Base-by-base conservation (phyloP, 2,329 filamentous ascomycete genomes). In the Pseudocercospora cruenta region DNA sequence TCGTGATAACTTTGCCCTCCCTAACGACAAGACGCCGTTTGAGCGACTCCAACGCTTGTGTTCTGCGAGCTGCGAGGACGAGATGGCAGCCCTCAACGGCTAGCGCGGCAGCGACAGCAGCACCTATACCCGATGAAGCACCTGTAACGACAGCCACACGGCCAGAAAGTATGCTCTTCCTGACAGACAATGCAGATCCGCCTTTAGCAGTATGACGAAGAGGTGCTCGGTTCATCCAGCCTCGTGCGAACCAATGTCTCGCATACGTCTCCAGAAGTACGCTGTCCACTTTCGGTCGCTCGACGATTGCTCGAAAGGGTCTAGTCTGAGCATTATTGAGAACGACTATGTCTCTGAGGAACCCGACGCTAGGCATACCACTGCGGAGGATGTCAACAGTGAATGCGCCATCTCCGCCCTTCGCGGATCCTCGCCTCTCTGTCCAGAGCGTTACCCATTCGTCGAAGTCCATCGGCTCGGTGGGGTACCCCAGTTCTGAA, bases 311-410 rank as follows among this genome's bases (percentile, higher is more conserved):
- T 75, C 79, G 86, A 59, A 87, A 83, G 0, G 89, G 86, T 49
- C 85, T 83, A 0, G 91, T 94, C 60, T 85, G 84, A 10, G 86
- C 84, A 72, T 93, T 91, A 75, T 91, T 88, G 47, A 94, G 86
- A 1, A 93, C 88, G 0, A 90, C 91, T 39, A 92, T 90, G 54
- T 87, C 87, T 66, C 86, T 84, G 59, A 94, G 78, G 72, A 91
- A 91, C 14, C 91, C 90, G 1, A 90, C 86, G 7, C 85, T 90
- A 0, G 91, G 91, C 91, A 94, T 93, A 67, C 91, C 91, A 69
- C 90, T 90, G 58, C 90, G 89, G 10, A 94, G 87, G 70, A 94
- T 92, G 70, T 93, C 91, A 36, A 91, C 87, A 0, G 91, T 93
- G 73, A 93, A 93, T 1, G 88, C 87, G 47, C 90, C 90, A 59